Conservation (phyloP, 805 yeast species). For the Dipodascus geniculatus region DNA sequence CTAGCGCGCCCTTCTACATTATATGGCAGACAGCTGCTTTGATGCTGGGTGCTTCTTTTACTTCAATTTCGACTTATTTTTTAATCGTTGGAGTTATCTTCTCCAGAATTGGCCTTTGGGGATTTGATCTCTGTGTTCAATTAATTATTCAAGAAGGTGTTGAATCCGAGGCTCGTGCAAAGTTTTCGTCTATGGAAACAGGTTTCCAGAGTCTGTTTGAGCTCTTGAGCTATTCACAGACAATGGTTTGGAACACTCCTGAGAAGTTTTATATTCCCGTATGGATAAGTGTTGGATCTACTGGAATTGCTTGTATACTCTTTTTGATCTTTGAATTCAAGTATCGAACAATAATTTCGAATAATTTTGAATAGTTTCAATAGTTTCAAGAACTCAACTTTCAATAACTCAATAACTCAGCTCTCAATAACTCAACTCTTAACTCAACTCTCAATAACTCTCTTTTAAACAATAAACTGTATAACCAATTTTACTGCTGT, state of each 20-base stretch:
- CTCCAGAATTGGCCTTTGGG: conserved; percentile 33
- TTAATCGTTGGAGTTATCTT: conserved; percentile 21
- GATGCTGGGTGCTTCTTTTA: conserved; percentile 16
- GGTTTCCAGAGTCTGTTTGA: conserved; percentile 25
- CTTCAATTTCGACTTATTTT: conserved; percentile 8
- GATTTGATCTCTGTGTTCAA: conserved; percentile 30
- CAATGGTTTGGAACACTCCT: conserved; percentile 24
- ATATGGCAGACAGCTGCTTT: conserved; percentile 23
- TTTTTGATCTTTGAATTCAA: conserved; percentile 2
- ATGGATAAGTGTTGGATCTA: conserved; percentile 9
- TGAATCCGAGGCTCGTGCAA: conserved; percentile 23
- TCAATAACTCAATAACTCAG: no score
- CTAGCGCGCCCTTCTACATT: conserved; percentile 24
- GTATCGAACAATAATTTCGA: no score
- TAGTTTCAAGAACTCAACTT: no score
- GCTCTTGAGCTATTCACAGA: conserved; percentile 20
- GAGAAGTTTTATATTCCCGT: conserved; percentile 23
- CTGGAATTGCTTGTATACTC: conserved; percentile 2
- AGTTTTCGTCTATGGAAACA: conserved; percentile 27
- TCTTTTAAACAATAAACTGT: no score
- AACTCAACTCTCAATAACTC: no score
- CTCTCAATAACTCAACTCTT: no score
- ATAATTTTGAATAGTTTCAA: no score
- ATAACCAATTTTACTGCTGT: no score
- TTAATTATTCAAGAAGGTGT: conserved; percentile 26